Conservation (phyloP, 148 eudicot species). For the Rhododendron henanense region DNA sequence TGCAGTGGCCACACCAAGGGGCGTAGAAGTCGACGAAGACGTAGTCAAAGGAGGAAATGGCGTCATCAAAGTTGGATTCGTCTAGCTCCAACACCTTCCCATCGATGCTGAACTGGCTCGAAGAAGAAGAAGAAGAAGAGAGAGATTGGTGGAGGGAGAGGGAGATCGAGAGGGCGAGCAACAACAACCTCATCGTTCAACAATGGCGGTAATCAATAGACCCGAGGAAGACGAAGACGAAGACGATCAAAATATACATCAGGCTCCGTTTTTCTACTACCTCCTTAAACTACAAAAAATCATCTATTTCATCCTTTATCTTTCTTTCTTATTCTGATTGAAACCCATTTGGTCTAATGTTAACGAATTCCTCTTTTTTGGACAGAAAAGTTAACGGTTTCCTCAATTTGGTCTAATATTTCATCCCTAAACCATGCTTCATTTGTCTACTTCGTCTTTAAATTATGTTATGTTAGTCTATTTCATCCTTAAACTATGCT, state of each 20-base stretch:
- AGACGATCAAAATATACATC: not conserved
- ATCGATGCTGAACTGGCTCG: constrained; percentile 35
- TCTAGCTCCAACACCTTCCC: constrained; percentile 76
- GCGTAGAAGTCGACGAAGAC: constrained; percentile 89
- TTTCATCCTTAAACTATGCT: too few species aligned
- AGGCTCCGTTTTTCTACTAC: too few species aligned
- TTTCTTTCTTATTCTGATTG: too few species aligned
- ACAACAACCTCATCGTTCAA: not conserved
- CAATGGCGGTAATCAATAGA: not conserved
- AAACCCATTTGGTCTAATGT: too few species aligned
- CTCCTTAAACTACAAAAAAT: too few species aligned
- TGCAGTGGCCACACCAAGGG: constrained; percentile 97
- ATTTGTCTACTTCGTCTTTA: too few species aligned
- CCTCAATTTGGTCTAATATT: too few species aligned
- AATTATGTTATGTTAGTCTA: too few species aligned
- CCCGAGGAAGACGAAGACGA: not conserved
- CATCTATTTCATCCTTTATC: too few species aligned
- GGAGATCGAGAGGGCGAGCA: constrained; percentile 17
- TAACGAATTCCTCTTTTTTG: too few species aligned
- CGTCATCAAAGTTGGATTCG: constrained; percentile 77
- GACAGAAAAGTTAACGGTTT: too few species aligned
- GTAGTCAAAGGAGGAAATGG: constrained; percentile 68
- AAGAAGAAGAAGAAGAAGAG: constrained; percentile 11
- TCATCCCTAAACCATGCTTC: too few species aligned
- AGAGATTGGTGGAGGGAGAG: constrained; percentile 17